phyloP scores from a whole-genome alignment of 306 rosid species.

The Purshia tridentata region DNA sequence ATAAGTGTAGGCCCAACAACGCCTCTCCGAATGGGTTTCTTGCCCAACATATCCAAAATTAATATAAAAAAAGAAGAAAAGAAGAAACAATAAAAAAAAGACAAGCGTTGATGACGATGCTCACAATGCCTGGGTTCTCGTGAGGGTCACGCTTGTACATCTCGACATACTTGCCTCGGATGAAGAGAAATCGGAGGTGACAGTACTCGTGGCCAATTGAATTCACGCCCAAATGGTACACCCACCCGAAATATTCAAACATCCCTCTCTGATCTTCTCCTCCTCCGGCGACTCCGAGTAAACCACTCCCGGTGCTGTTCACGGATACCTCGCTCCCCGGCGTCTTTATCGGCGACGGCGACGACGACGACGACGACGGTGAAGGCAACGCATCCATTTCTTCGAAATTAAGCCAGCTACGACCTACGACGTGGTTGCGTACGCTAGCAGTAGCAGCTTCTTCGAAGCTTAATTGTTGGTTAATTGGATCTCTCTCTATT shows the following conservation, averaged over 20 bases:
- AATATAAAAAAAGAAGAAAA: not conserved
- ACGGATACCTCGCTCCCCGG: conserved; percentile 30
- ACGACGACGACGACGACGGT: not conserved
- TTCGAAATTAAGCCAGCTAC: not conserved
- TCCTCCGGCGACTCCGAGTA: conserved; percentile 9
- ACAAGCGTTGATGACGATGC: not conserved
- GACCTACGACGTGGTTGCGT: not conserved
- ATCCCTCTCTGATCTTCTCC: conserved; percentile 43
- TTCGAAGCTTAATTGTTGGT: too few species aligned
- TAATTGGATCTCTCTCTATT: not conserved
- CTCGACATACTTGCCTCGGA: conserved; percentile 64
- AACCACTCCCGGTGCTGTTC: not conserved
- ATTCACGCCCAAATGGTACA: conserved; percentile 76
- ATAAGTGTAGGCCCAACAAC: conserved; percentile 81
- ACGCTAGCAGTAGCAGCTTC: too few species aligned
- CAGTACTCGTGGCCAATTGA: conserved; percentile 82
- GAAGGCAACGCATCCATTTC: not conserved
- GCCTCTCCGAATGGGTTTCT: conserved; percentile 90
- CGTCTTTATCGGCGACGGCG: conserved; percentile 21
- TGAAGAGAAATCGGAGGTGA: conserved; percentile 68
- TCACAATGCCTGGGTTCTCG: conserved; percentile 73
- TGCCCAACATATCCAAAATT: conserved; percentile 15
- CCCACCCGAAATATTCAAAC: conserved; percentile 80
- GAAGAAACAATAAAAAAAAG: not conserved
- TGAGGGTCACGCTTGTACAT: conserved; percentile 93